Conservation (phyloP, 306 rosid genomes). For the Medicago truncatula region MtrunA17r5.0-ANR NC_053044.1:44235501-44236000, state of each 20-base stretch:
- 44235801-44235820: constrained; percentile 42
- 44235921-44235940: constrained; percentile 51
- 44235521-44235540: not conserved
- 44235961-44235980: constrained; percentile 19
- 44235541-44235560: not conserved
- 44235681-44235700: constrained; percentile 19
- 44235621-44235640: constrained; percentile 11
- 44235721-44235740: not conserved
- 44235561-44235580: not conserved
- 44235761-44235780: constrained; percentile 3
- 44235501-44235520: constrained; percentile 4
- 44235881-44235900: constrained; percentile 94
- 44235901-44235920: constrained; percentile 96
- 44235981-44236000: not conserved
- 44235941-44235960: constrained; percentile 16
- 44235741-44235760: constrained; percentile 1
- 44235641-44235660: constrained; percentile 16
- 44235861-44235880: constrained; percentile 88
- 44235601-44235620: not conserved
- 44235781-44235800: constrained; percentile 20
- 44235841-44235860: constrained; percentile 87
- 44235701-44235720: constrained; percentile 22
- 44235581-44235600: constrained; percentile 5
- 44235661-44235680: not conserved
- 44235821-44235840: constrained; percentile 95